phyloP scores from a whole-genome alignment of 495 filamentous ascomycete genomes.

The Schizothecium vesticola region DNA sequence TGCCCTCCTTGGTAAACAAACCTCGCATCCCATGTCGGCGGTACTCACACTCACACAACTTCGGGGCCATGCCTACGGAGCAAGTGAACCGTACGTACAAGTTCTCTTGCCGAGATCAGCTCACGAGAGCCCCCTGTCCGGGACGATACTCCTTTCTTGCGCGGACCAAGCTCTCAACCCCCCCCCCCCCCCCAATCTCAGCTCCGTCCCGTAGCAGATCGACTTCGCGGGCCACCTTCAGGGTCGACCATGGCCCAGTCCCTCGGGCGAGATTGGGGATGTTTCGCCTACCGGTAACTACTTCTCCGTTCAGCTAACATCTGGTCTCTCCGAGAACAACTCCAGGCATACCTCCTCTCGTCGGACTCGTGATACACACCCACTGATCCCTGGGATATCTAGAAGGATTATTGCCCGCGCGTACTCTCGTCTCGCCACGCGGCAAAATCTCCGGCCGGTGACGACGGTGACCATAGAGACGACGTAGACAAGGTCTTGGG shows the following conservation, averaged over 20 bases:
- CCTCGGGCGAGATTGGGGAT: not conserved
- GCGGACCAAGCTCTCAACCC: not conserved
- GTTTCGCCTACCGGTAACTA: not conserved
- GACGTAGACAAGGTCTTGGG: not conserved
- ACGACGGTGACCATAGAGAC: not conserved
- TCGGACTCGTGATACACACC: not conserved
- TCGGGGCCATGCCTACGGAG: not conserved
- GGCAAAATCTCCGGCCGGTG: not conserved
- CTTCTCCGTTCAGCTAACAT: not conserved
- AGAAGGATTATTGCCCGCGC: not conserved
- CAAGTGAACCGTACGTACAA: not conserved
- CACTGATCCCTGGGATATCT: not conserved
- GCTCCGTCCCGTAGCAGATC: not conserved
- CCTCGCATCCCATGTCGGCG: not conserved
- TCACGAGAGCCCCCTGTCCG: not conserved
- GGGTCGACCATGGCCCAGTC: not conserved
- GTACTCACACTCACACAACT: not conserved
- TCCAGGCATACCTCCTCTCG: not conserved
- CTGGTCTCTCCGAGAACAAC: no score
- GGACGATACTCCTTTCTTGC: not conserved
- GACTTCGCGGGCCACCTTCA: not conserved
- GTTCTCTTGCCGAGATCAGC: not conserved
- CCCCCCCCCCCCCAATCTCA: not conserved
- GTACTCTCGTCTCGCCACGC: not conserved
- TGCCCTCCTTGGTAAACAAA: not conserved